Conservation (phyloP, 1,284 basidiomycete species). For the Rhodofomes roseus region DNA sequence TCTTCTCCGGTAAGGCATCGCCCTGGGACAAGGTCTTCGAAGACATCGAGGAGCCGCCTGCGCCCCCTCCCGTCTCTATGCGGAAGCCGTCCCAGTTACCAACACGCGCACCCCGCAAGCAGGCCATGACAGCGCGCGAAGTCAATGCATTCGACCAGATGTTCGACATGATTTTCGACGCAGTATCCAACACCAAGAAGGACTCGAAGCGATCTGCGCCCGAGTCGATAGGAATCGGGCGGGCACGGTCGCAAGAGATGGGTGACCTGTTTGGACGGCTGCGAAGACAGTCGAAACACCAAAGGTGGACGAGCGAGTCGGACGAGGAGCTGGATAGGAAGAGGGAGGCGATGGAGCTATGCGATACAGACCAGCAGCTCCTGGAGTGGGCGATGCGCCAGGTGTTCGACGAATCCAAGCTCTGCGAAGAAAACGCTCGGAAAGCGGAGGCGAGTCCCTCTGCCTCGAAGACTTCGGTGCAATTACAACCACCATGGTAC, state of each 20-base stretch:
- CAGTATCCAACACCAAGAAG: conserved; percentile 36
- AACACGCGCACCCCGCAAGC: conserved; percentile 31
- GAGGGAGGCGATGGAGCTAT: conserved; percentile 72
- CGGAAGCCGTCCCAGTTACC: conserved; percentile 2
- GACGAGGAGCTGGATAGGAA: conserved; percentile 68
- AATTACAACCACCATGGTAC: conserved; percentile 62
- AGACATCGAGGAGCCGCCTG: conserved; percentile 32
- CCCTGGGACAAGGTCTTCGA: conserved; percentile 58
- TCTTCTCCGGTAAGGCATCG: conserved; percentile 31
- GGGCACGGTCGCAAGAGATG: conserved; percentile 12
- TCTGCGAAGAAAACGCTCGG: conserved; percentile 45
- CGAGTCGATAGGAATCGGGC: conserved; percentile 13
- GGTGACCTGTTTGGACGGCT: conserved; percentile 38
- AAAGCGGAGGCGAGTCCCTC: conserved; percentile 31
- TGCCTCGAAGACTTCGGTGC: conserved; percentile 20
- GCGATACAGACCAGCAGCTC: conserved; percentile 67
- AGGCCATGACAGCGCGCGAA: conserved; percentile 67
- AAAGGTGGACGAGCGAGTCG: conserved; percentile 48
- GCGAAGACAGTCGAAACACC: conserved; percentile 43
- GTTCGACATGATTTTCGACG: conserved; percentile 68
- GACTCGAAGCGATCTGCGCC: conserved; percentile 9
- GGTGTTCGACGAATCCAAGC: conserved; percentile 59
- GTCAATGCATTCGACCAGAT: conserved; percentile 63
- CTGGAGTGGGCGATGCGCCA: conserved; percentile 73
- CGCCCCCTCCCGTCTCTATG: conserved; percentile 15